These are phyloP conservation scores for Speleostelium caveatum DNA, from an alignment of 78 protist genomes.

Conservation along the genomic window DNA sequence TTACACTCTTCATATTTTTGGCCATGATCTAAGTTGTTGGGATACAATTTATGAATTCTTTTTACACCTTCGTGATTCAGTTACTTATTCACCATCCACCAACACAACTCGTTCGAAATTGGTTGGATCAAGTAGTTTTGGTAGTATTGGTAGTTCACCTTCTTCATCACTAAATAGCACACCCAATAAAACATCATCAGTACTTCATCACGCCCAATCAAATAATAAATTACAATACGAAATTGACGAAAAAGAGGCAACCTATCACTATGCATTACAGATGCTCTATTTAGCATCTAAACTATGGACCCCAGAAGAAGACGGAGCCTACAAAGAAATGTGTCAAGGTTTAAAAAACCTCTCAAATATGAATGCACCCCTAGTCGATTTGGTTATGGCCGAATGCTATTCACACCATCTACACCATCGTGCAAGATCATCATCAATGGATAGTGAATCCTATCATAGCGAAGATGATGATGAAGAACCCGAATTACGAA, in stretches of 20 bases:
- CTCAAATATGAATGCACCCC: conserved; percentile 37
- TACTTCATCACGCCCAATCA: background rate
- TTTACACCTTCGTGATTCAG: conserved; percentile 54
- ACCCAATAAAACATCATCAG: background rate
- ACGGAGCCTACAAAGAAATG: conserved; percentile 57
- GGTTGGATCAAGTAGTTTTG: no score
- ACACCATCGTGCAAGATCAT: conserved; percentile 11
- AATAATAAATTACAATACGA: conserved; percentile 22
- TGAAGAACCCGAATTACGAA: conserved; percentile 70
- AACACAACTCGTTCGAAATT: background rate
- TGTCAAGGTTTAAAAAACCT: conserved; percentile 54
- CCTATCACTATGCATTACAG: conserved; percentile 71
- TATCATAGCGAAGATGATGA: conserved; percentile 11
- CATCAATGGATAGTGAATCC: background rate
- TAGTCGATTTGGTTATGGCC: conserved; percentile 52
- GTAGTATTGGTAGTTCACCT: background rate
- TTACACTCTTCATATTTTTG: conserved; percentile 58
- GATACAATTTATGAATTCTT: conserved; percentile 73
- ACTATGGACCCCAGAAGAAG: conserved; percentile 68
- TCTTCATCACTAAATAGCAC: background rate
- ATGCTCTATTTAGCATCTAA: conserved; percentile 70
- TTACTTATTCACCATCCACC: background rate
- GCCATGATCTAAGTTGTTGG: conserved; percentile 70
- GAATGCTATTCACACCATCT: conserved; percentile 73
- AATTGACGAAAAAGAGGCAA: conserved; percentile 55